Conservation (phyloP, 257 asterid genomes). For the Gentiana straminea region DNA sequence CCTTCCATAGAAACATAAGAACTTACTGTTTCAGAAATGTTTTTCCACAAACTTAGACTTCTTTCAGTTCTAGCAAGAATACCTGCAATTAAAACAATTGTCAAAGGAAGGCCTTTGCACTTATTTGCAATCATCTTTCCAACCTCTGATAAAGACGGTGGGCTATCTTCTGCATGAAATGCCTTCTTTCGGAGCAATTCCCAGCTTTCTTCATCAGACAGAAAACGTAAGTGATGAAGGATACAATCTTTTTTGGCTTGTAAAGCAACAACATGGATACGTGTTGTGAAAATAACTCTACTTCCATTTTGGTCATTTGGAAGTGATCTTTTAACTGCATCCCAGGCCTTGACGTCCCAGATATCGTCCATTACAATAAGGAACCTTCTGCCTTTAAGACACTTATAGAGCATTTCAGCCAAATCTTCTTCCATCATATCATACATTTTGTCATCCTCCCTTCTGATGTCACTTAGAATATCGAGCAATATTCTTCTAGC, state of each 20-base stretch:
- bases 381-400: not conserved
- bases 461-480: not conserved
- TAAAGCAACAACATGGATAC: not conserved
- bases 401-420: not conserved
- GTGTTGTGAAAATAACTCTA: conserved; percentile 6
- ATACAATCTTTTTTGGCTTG: not conserved
- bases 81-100: conserved; percentile 2
- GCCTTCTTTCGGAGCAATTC: not conserved
- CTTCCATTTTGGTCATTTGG: conserved; percentile 1
- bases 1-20: not conserved
- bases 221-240: not conserved
- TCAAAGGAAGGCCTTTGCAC: not conserved
- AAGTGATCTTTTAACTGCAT: not conserved
- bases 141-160: not conserved
- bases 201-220: not conserved
- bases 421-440: not conserved
- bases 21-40: not conserved
- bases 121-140: not conserved
- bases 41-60: not conserved
- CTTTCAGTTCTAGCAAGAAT: not conserved
- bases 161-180: not conserved
- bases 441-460: not conserved
- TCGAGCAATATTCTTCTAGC: not conserved
- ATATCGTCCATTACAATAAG: conserved; percentile 9
- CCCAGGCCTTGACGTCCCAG: conserved; percentile 2